Evolutionary conservation across 2,329 filamentous ascomycete species (phyloP).

Genomic region (Hysterium pulicare): DNA sequence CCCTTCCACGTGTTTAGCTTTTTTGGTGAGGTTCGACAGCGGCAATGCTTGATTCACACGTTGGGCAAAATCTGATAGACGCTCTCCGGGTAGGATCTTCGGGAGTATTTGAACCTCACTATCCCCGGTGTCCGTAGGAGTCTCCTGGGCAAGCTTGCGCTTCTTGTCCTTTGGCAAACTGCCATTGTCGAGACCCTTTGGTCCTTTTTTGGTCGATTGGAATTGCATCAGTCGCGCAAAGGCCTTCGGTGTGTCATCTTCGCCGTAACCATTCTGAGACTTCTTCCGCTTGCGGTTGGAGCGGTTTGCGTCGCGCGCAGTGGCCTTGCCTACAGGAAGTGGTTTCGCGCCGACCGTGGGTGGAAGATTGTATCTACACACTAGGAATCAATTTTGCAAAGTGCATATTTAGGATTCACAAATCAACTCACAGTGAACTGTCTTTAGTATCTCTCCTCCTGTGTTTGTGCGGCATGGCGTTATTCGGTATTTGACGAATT

Average conservation of each 20-base stretch:
- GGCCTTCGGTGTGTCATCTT: slow-evolving; percentile 81
- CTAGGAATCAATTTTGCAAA: no score
- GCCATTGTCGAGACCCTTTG: slow-evolving; percentile 70
- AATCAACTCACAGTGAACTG: slow-evolving; percentile 30
- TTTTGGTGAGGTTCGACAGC: slow-evolving; percentile 61
- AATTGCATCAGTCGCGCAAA: slow-evolving; percentile 84
- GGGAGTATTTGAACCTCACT: slow-evolving; percentile 42
- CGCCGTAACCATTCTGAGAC: slow-evolving; percentile 51
- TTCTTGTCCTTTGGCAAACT: slow-evolving; percentile 46
- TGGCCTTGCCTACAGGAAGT: slow-evolving; percentile 52
- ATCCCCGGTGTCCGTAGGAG: slow-evolving; percentile 13
- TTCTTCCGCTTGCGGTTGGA: slow-evolving; percentile 36
- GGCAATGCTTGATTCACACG: slow-evolving; percentile 84
- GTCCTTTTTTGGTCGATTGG: slow-evolving; percentile 54
- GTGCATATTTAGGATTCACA: no score
- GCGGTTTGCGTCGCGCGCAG: slow-evolving; percentile 29
- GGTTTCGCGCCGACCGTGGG: slow-evolving; percentile 58
- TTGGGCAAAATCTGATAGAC: slow-evolving; percentile 73
- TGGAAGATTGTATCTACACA: slow-evolving; percentile 56
- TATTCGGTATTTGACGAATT: slow-evolving; percentile 2
- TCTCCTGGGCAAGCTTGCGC: slow-evolving; percentile 38
- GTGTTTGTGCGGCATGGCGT: slow-evolving; percentile 81
- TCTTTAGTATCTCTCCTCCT: slow-evolving; percentile 59
- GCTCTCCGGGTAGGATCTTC: slow-evolving; percentile 79
- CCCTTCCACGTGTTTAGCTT: slow-evolving; percentile 62